Conservation (phyloP, 805 yeast species). For the Myxozyma kluyveri region DNA sequence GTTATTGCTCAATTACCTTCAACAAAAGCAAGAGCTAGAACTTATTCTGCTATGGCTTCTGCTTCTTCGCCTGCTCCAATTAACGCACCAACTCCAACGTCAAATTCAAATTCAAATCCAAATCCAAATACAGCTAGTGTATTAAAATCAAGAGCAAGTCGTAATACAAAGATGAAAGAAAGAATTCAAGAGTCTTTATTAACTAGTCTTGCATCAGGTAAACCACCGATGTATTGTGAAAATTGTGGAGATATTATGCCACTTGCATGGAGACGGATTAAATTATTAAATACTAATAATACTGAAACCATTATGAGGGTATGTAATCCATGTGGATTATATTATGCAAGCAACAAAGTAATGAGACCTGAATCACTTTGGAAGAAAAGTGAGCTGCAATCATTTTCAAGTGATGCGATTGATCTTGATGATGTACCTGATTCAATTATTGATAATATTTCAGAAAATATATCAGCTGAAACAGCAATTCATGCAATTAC, state of each 20-base stretch:
- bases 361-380: conserved; percentile 39
- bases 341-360: conserved; percentile 32
- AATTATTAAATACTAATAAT: conserved; percentile 21
- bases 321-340: conserved; percentile 39
- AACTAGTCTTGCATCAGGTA: conserved; percentile 30
- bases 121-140: not conserved
- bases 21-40: not conserved
- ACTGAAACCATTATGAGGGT: conserved; percentile 12
- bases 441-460: not conserved
- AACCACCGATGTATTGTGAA: conserved; percentile 34
- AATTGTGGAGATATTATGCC: conserved; percentile 38
- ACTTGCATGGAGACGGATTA: conserved; percentile 35
- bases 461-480: not conserved
- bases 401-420: conserved; percentile 13
- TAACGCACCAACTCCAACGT: not conserved
- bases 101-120: not conserved
- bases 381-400: conserved; percentile 17
- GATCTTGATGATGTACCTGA: conserved; percentile 18
- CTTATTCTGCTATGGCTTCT: too few relatives aligned
- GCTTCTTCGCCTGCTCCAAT: conserved; percentile 2
- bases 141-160: conserved; percentile 2
- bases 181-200: conserved; percentile 24
- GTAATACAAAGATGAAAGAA: conserved; percentile 11
- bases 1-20: not conserved
- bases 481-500: not conserved